These are phyloP conservation scores for Dactylellina drechsleri DNA, from an alignment of 2,329 filamentous ascomycete species.

Conservation along the genomic window DNA sequence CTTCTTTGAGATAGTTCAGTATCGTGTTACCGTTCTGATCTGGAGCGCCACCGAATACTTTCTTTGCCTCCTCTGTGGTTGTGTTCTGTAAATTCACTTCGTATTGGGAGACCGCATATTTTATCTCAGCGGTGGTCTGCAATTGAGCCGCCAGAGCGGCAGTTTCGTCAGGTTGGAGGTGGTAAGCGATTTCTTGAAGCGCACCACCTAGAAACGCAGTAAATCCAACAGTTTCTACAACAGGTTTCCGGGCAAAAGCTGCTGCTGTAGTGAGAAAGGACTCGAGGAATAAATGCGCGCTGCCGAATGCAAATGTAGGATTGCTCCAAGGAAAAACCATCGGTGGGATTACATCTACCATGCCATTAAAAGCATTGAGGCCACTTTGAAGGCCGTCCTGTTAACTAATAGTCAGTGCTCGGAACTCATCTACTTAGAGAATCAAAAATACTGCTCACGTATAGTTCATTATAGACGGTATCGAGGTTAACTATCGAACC, in stretches of 20 bases:
- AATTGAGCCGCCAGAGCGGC: neutral
- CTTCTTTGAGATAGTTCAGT: neutral
- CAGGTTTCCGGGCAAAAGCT: neutral
- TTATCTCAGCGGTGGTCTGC: neutral
- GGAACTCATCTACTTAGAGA: neutral
- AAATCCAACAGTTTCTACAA: neutral
- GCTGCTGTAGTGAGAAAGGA: neutral
- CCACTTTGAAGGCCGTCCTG: constrained; percentile 6
- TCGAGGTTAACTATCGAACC: constrained; percentile 1
- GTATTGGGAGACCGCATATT: constrained; percentile 5
- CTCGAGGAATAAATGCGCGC: neutral
- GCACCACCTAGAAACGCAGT: neutral
- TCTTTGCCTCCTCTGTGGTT: neutral
- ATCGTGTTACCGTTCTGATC: constrained; percentile 6
- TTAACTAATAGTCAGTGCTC: neutral
- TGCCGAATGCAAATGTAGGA: neutral
- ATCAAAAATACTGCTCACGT: neutral
- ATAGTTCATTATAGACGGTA: neutral
- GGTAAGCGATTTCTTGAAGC: neutral
- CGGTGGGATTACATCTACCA: constrained; percentile 2
- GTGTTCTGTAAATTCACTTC: neutral
- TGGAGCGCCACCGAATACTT: neutral
- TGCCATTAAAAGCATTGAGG: neutral
- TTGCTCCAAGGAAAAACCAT: constrained; percentile 6
- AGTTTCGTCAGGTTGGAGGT: neutral